Evolutionary conservation across 2,329 filamentous ascomycete genomes (phyloP), one percentile per base, ranked within the genome.

Genomic region (Colletotrichum tropicale): DNA sequence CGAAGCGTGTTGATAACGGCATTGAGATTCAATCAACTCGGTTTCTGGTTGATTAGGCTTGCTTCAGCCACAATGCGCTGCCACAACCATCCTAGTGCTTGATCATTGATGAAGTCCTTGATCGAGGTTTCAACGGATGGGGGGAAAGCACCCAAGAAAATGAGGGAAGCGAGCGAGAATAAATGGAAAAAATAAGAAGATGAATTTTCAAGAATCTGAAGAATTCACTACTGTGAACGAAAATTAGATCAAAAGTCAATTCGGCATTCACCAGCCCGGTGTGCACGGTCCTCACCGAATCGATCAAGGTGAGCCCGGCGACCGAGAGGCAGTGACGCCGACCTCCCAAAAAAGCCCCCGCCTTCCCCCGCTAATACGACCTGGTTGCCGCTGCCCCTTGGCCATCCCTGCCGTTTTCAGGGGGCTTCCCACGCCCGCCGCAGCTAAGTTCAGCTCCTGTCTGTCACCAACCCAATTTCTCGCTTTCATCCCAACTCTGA

Each of bases 371-470:
- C 72, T 43, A 32, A 61, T 66, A 58, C 34, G 36, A 52, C 72
- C 36, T 55, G 21, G 16, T 16, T 52, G 66, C 26, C 21, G 13
- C 32, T n/a, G 21, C 68, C 56, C 65, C 38, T 62, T 30, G 10
- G 15, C 38, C 70, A 70, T 34, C 66, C 66, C 71, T 70, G 58
- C 68, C 70, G 24, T 30, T 67, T 67, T 66, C 70, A 73, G 73
- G 73, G 73, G 61, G 36, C 21, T 38, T 64, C 30, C 69, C 73
- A 72, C 61, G 73, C 70, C 30, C 21, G 18, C 9, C n/a, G 13
- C 64, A 36, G 60, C 73, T 68, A 67, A 75, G 67, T 73, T 36
- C 64, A 66, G 64, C 43, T 26, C 12, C 69, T 73, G 70, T 56
- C 67, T 74, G 60, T 74, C 72, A 74, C 68, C 67, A 28, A 36